These are phyloP conservation scores for Colletotrichum sp. DNA, from an alignment of 2,329 filamentous ascomycete genomes.

Conservation along the genomic window DNA sequence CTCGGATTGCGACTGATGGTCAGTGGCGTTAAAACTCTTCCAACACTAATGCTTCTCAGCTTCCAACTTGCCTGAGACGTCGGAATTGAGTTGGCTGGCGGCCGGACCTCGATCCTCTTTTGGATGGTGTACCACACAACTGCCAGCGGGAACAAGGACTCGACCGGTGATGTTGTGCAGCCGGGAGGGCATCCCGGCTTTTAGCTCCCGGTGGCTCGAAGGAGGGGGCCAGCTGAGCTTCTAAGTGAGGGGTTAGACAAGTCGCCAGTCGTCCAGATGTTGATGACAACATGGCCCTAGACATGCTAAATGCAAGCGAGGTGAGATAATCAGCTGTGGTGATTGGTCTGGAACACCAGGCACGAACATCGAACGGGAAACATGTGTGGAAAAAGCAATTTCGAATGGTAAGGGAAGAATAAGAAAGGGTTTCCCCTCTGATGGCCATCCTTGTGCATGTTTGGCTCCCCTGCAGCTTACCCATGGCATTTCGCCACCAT, in stretches of 20 bases:
- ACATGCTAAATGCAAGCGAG: not conserved
- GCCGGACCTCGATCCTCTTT: conserved; percentile 7
- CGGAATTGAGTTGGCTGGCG: conserved; percentile 7
- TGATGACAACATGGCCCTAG: not conserved
- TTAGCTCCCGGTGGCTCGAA: not conserved
- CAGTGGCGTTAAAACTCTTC: not conserved
- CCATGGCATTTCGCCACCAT: not conserved
- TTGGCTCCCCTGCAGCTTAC: not conserved
- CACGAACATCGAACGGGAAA: not conserved
- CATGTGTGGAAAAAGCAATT: not conserved
- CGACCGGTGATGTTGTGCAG: not conserved
- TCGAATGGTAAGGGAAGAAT: not conserved
- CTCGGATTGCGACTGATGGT: not conserved
- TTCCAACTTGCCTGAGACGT: not conserved
- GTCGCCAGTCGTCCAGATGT: not conserved
- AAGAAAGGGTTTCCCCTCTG: not conserved
- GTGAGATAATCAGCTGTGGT: not conserved
- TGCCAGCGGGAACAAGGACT: not conserved
- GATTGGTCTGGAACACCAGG: not conserved
- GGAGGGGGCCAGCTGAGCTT: not conserved
- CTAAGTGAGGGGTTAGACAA: not conserved
- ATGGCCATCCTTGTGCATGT: not conserved
- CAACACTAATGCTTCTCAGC: not conserved
- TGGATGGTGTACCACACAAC: conserved; percentile 8
- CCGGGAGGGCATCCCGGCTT: not conserved